Evolutionary conservation across 495 filamentous ascomycete genomes (phyloP).

Genomic region (Aspergillus funiculosus): DNA sequence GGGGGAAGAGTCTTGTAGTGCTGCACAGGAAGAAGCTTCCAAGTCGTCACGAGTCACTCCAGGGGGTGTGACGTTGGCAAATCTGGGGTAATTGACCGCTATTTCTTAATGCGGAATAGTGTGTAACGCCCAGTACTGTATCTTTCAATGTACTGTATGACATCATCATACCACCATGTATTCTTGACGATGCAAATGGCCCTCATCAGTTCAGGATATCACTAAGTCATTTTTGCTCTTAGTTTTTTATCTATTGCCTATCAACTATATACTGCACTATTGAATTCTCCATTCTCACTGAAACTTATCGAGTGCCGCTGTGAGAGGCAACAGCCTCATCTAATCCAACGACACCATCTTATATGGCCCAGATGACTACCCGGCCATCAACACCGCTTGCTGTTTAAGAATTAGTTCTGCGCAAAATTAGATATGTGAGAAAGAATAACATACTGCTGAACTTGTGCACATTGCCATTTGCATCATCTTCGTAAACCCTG

Average conservation of each 20-base stretch:
- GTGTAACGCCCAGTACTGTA: neutral
- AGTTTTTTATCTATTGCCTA: no score
- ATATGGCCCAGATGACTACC: conserved; percentile 71
- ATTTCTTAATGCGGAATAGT: neutral
- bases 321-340: no score
- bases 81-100: conserved; percentile 13
- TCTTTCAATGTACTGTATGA: no score
- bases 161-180: neutral
- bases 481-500: conserved; percentile 64
- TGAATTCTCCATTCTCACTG: no score
- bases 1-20: neutral
- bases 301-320: no score
- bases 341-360: neutral
- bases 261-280: no score
- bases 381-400: conserved; percentile 92
- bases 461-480: conserved; percentile 59
- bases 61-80: conserved; percentile 12
- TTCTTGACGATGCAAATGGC: no score
- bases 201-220: no score
- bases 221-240: no score
- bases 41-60: neutral
- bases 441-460: conserved; percentile 72
- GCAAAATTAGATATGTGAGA: neutral
- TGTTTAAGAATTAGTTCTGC: conserved; percentile 41
- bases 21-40: neutral